Percentiles rank a stretch among this genome's conserved stretches.
Conservation (phyloP, 2,329 filamentous ascomycete species). For the Fonsecaea multimorphosa region DNA sequence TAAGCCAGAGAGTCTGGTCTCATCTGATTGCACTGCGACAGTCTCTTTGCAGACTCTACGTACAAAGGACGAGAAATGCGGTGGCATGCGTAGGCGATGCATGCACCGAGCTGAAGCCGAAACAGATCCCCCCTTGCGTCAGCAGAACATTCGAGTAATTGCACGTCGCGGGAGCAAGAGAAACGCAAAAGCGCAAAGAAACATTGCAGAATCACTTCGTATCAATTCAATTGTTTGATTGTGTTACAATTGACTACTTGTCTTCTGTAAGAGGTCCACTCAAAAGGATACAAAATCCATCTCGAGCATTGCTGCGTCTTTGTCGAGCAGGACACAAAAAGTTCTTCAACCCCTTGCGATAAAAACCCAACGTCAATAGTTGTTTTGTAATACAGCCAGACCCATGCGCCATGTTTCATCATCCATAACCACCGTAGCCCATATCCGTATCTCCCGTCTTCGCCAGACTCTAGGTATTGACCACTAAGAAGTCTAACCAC, state of each 20-base stretch:
- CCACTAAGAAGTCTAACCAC: slow-evolving; percentile 64
- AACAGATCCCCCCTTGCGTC: not conserved
- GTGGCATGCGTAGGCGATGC: not conserved
- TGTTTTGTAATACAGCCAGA: slow-evolving; percentile 25
- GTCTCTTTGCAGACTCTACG: not conserved
- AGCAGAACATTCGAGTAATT: not conserved
- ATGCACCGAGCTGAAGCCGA: not conserved
- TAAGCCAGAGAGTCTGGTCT: not conserved
- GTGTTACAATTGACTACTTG: slow-evolving; percentile 23
- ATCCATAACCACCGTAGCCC: slow-evolving; percentile 35
- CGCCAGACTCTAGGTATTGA: slow-evolving; percentile 4
- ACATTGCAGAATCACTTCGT: slow-evolving; percentile 3
- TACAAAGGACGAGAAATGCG: not conserved
- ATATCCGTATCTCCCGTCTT: slow-evolving; percentile 16
- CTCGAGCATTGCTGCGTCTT: slow-evolving; percentile 20
- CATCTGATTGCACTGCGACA: not conserved
- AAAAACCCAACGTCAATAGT: slow-evolving; percentile 21
- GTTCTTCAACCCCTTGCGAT: slow-evolving; percentile 1
- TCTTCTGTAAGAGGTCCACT: slow-evolving; percentile 19
- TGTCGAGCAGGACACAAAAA: slow-evolving; percentile 24
- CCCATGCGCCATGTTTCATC: slow-evolving; percentile 31
- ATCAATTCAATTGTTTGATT: slow-evolving; percentile 15
- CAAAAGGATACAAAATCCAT: slow-evolving; percentile 20
- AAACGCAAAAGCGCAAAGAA: not conserved
- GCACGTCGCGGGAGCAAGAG: not conserved